Conservation (phyloP, 768 basidiomycete genomes). For the Pleurotus eryngii region DNA sequence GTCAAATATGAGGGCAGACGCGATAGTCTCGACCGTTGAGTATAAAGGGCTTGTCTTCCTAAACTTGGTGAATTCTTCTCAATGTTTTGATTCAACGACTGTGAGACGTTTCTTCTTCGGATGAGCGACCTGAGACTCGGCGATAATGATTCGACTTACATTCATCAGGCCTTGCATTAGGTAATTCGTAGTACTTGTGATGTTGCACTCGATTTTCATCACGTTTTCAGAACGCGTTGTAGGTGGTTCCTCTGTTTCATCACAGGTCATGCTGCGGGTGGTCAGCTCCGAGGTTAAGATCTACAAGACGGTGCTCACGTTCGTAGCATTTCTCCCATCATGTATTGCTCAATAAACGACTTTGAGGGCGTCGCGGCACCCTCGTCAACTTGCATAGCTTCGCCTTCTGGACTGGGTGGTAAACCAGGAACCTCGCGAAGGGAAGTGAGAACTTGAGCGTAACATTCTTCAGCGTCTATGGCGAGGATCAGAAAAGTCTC, state of each 20-base stretch:
- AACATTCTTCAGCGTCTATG: slow-evolving; percentile 88
- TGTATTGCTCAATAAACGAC: slow-evolving; percentile 75
- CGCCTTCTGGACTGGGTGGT: slow-evolving; percentile 20
- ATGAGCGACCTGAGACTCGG: neutral
- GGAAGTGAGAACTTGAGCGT: slow-evolving; percentile 67
- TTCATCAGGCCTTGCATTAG: slow-evolving; percentile 84
- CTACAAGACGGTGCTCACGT: slow-evolving; percentile 37
- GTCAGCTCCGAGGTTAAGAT: neutral
- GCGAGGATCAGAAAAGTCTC: slow-evolving; percentile 13
- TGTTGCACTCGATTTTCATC: slow-evolving; percentile 92
- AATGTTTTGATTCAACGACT: slow-evolving; percentile 87
- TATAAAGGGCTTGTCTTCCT: slow-evolving; percentile 79
- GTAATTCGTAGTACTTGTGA: slow-evolving; percentile 81
- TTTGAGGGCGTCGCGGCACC: slow-evolving; percentile 24
- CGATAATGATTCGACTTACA: slow-evolving; percentile 32
- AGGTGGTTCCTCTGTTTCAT: slow-evolving; percentile 78
- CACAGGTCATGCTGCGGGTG: slow-evolving; percentile 64
- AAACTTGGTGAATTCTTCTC: slow-evolving; percentile 82
- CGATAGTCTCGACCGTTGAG: slow-evolving; percentile 74
- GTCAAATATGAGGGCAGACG: slow-evolving; percentile 83
- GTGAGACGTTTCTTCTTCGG: neutral
- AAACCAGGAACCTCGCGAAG: slow-evolving; percentile 66
- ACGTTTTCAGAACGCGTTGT: slow-evolving; percentile 66
- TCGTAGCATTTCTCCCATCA: slow-evolving; percentile 76
- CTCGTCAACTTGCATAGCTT: slow-evolving; percentile 17